Percentiles rank a stretch among this genome's conserved stretches.
These are phyloP conservation scores for Talaromyces sp. DNA, from an alignment of 2,329 filamentous ascomycete species.

Conservation along the genomic window DNA sequence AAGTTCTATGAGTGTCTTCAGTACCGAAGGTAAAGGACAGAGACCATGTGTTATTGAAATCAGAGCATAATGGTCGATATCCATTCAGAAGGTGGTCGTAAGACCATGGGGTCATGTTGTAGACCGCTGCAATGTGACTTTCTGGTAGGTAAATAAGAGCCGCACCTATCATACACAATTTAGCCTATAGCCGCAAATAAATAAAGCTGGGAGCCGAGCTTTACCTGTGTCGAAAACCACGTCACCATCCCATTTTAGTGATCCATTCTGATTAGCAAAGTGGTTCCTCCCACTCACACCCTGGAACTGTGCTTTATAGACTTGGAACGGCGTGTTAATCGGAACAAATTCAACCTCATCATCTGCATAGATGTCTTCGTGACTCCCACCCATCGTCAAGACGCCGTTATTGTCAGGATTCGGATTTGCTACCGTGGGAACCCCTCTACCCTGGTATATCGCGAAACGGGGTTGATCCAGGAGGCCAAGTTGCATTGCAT, in stretches of 20 bases:
- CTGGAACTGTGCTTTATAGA: not conserved
- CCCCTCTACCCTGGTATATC: not conserved
- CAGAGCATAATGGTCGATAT: conserved; percentile 1
- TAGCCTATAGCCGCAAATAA: not conserved
- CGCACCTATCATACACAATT: not conserved
- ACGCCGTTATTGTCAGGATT: not conserved
- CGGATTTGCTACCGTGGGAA: not conserved
- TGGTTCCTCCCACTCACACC: not conserved
- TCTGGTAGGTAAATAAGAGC: not conserved
- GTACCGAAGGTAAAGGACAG: not conserved
- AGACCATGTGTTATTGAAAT: conserved; percentile 5
- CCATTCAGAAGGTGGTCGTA: not conserved
- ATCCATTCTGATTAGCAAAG: not conserved
- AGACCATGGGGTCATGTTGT: not conserved
- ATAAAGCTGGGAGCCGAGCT: not conserved
- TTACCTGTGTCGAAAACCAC: not conserved
- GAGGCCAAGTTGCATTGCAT: not conserved
- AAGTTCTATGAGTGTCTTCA: not conserved
- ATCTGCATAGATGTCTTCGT: not conserved
- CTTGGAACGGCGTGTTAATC: not conserved
- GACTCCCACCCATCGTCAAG: not conserved
- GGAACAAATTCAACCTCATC: not conserved
- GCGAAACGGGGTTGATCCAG: conserved; percentile 2
- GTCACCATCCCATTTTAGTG: not conserved
- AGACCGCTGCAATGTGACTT: not conserved